Evolutionary conservation across 163 green algal species (phyloP).

Genomic region (Chlamydomonas reinhardtii): DNA sequence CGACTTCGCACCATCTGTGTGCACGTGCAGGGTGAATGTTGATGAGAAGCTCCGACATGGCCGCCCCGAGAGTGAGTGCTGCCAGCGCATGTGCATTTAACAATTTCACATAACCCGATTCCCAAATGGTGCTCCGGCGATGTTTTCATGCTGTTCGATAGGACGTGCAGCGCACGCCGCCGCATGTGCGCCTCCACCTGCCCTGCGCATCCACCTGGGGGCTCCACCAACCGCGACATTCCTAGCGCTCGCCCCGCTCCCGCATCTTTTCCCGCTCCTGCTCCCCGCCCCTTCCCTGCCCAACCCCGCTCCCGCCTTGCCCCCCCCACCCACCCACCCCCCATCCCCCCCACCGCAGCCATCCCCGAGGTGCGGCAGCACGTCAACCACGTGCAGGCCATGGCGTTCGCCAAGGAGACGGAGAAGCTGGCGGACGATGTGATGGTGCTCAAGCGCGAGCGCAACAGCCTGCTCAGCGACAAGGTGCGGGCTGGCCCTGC

Average conservation of each 20-base stretch:
- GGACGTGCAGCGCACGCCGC: too few species aligned
- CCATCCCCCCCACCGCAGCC: not conserved
- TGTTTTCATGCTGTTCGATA: too few species aligned
- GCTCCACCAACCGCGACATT: too few species aligned
- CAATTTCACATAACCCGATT: too few species aligned
- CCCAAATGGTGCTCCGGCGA: too few species aligned
- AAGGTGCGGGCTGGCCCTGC: conserved; percentile 22
- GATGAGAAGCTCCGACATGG: conserved; percentile 13
- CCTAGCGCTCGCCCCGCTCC: too few species aligned
- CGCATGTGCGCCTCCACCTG: too few species aligned
- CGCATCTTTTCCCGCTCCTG: too few species aligned
- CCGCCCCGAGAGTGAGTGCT: conserved; percentile 30
- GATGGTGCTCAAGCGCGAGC: conserved; percentile 38
- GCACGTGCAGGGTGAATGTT: conserved; percentile 14
- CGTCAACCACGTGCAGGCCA: conserved; percentile 12
- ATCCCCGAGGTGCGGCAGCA: conserved; percentile 24
- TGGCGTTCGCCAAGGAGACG: conserved; percentile 39
- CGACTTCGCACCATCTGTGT: too few species aligned
- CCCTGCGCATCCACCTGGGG: too few species aligned
- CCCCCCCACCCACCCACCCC: not conserved
- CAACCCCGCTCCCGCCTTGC: not conserved
- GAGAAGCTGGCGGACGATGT: conserved; percentile 40
- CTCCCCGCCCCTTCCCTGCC: too few species aligned
- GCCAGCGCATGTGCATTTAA: too few species aligned
- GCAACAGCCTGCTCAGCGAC: conserved; percentile 36